These are phyloP conservation scores for Yueomyces sp. DNA, from an alignment of 805 yeast species.

Conservation along the genomic window DNA sequence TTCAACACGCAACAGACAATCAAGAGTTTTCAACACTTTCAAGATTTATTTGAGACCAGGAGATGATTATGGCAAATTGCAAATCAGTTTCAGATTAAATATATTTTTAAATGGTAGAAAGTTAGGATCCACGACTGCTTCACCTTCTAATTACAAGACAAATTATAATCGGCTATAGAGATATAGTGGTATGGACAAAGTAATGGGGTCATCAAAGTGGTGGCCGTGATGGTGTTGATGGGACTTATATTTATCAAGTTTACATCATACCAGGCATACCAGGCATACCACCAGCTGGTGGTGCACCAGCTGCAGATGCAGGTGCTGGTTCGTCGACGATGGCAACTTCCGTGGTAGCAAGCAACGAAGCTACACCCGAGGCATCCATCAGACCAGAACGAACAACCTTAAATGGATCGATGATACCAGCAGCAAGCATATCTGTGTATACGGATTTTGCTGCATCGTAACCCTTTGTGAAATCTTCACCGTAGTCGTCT, in stretches of 20 bases:
- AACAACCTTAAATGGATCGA: conserved; percentile 97
- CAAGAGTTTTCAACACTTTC: no score
- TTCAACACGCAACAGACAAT: no score
- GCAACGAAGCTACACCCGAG: conserved; percentile 89
- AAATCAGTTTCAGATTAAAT: no score
- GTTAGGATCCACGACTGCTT: no score
- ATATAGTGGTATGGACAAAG: no score
- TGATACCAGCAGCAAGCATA: conserved; percentile 93
- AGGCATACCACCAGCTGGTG: conserved; percentile 39
- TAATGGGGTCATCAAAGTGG: no score
- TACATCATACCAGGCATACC: conserved; percentile 34
- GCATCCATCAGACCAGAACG: conserved; percentile 94
- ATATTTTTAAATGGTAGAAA: no score
- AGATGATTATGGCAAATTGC: no score
- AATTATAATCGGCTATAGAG: no score
- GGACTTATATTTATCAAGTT: neutral
- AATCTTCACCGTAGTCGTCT: conserved; percentile 44
- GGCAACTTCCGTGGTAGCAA: conserved; percentile 98
- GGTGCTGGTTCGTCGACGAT: conserved; percentile 74
- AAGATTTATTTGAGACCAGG: no score
- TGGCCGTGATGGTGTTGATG: no score
- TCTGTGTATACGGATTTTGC: conserved; percentile 88
- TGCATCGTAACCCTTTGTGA: conserved; percentile 85
- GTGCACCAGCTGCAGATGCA: conserved; percentile 45
- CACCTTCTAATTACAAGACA: no score